Base-by-base conservation (phyloP, 192 early-diverging fungal species). In the Polychytrium aggregatum region DNA sequence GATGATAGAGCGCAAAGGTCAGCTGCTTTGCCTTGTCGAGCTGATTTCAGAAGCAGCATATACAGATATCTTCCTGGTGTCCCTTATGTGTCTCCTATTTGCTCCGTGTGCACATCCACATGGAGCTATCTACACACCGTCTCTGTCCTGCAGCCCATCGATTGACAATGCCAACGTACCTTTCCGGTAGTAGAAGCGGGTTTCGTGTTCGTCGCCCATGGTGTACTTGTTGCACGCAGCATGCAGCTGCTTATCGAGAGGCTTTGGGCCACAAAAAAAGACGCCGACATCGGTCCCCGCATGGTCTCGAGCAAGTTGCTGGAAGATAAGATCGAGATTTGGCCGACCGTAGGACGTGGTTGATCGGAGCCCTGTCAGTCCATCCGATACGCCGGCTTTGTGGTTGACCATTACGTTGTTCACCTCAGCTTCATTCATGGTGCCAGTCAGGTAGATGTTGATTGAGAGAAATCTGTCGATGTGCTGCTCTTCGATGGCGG, bases 211-310 rank as follows among this genome's bases (percentile, higher is more conserved):
- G 11, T 31, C 18, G 16, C 73, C 66, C 37, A 76, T 62, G 18
- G 74, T 81, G 63, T 65, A 81, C 50, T 70, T 74, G 49, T 81
- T 83, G 45, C 75, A 76, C 4, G 67, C 60, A 21, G 62, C 63
- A 52, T 84, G 82, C 13, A 90, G 68, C 3, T 65, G 65, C 16
- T 69, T 60, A 31, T 71, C 71, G 30, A 91, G 52, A n/a, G 75
- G 75, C 46, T 82, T 83, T 9, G 85, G 85, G 10, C 88, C 88
- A 44, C 88, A 91, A 55, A 87, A 91, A 42, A 91, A 87, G 21
- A 90, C 87, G 9, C 88, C 88, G 28, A 90, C 68, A 46, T 91
- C 86, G 7, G 81, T 80, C 2, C 73, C 76, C 5, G 78, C 82
- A 44, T 89, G 84, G 22, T 59, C 67, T n/a, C 66, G 57, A 0